Conservation (phyloP, 202 grass and related monocot genomes). For the Thinopyrum obtusiflorum region DNA sequence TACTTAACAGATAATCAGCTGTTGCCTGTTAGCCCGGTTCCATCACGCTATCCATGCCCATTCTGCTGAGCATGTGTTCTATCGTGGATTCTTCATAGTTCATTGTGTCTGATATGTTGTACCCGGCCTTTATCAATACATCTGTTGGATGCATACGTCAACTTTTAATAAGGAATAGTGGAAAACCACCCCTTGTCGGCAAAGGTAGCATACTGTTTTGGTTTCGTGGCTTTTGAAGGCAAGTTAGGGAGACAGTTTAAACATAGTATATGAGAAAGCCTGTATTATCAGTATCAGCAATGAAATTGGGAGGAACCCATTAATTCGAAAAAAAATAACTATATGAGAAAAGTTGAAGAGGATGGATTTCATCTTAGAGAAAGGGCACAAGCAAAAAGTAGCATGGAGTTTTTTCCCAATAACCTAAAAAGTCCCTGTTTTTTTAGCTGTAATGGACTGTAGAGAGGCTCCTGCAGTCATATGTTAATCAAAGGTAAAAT, state of each 20-base stretch:
- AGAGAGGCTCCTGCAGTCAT: too few species aligned
- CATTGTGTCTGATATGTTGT: neutral
- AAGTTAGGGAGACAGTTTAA: conserved; percentile 3
- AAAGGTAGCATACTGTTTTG: neutral
- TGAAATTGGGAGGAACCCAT: too few species aligned
- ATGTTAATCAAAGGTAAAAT: too few species aligned
- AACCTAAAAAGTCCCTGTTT: neutral
- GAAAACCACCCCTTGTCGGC: neutral
- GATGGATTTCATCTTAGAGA: neutral
- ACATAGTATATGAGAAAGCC: neutral
- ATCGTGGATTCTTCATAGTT: neutral
- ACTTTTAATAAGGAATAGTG: neutral
- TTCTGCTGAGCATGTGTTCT: neutral
- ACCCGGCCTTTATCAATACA: neutral
- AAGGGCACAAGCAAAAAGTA: neutral
- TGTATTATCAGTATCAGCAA: too few species aligned
- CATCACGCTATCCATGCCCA: neutral
- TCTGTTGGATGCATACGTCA: neutral
- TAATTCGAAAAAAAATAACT: neutral
- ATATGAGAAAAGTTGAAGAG: neutral
- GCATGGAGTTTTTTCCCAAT: neutral
- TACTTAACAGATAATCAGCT: neutral
- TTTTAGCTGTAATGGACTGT: too few species aligned
- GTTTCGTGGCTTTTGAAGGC: neutral
- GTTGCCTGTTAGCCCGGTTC: neutral